Conservation (phyloP, 345 rosid genomes). For the Euclidium syriacum region DNA sequence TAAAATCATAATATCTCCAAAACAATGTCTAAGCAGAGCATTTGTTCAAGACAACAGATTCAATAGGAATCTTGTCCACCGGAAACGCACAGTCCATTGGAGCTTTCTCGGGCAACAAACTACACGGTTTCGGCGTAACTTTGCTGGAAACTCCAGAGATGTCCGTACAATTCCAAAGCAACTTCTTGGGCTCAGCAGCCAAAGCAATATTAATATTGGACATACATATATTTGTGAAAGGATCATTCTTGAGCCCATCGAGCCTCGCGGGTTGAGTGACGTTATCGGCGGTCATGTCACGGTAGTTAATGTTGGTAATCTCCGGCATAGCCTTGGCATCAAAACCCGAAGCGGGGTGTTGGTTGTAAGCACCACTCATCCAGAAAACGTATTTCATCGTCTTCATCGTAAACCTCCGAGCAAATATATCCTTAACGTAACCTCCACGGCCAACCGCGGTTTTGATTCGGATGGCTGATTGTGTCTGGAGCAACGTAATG, state of each 20-base stretch:
- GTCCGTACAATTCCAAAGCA: conserved; percentile 72
- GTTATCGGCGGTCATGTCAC: conserved; percentile 52
- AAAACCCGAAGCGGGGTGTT: conserved; percentile 50
- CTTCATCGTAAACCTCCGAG: conserved; percentile 35
- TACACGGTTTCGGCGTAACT: conserved; percentile 54
- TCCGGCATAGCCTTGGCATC: conserved; percentile 58
- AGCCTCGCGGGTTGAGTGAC: conserved; percentile 53
- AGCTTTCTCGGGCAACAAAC: conserved; percentile 38
- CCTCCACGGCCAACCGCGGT: conserved; percentile 54
- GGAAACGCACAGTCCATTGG: conserved; percentile 48
- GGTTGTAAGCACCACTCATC: conserved; percentile 61
- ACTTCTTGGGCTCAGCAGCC: conserved; percentile 34
- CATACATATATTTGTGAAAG: conserved; percentile 62
- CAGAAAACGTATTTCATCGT: conserved; percentile 75
- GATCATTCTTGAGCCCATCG: conserved; percentile 42
- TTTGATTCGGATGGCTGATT: conserved; percentile 49
- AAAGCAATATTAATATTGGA: conserved; percentile 47
- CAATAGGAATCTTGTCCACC: conserved; percentile 44
- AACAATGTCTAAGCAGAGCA: conserved; percentile 34
- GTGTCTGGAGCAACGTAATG: conserved; percentile 37
- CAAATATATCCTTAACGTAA: conserved; percentile 48
- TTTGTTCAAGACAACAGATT: conserved; percentile 33
- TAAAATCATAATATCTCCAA: background rate
- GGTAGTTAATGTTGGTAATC: conserved; percentile 47
- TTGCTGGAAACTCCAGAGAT: conserved; percentile 47